Evolutionary conservation across 768 basidiomycete genomes (phyloP), one percentile per base, ranked within the genome.

Genomic region (Suillus fuscotomentosus): DNA sequence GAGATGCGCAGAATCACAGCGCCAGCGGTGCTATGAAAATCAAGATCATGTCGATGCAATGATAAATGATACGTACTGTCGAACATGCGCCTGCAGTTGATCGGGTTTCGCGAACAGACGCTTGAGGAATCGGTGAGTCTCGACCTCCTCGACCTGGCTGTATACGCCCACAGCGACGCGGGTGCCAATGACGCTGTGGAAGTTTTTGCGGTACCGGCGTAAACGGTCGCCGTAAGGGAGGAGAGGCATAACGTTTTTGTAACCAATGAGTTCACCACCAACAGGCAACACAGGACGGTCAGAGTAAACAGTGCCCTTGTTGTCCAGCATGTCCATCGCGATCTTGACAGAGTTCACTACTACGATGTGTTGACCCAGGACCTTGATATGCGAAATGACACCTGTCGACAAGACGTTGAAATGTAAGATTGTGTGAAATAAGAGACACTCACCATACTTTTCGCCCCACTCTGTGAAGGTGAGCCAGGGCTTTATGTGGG

Each of bases 281-380:
- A 81, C 80, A 2, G 79, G 76, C 27, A 82, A 64, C 11, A 76
- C 71, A 0, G 88, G 88, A 24, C 88, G 84, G 68, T 89, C 88
- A 34, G 88, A 89, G 71, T 89, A 89, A 41, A 84, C 81, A 39
- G 83, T 77, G 65, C 86, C 86, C 70, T 87, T 87, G 74, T 87
- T 87, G 73, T 90, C 87, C 60, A 89, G 78, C 76, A 90, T 80
- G 57, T 88, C 85, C 65, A 77, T 51, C n/a, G 86, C 86, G 27
- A 77, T 70, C 69, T 80, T 78, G 38, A 78, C 77, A 14, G 81
- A 84, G 70, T 86, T 88, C 36, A 89, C 65, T 55, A 89, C 75
- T 47, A 89, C 71, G 42, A 89, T 73, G 47, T 86, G 79, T 64
- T 88, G 87, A 3, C 87, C 87, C 3, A 89, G 75, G 15, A 88